Evolutionary conservation across 805 yeast genomes (phyloP).

Genomic region (Saturnispora bothae): DNA sequence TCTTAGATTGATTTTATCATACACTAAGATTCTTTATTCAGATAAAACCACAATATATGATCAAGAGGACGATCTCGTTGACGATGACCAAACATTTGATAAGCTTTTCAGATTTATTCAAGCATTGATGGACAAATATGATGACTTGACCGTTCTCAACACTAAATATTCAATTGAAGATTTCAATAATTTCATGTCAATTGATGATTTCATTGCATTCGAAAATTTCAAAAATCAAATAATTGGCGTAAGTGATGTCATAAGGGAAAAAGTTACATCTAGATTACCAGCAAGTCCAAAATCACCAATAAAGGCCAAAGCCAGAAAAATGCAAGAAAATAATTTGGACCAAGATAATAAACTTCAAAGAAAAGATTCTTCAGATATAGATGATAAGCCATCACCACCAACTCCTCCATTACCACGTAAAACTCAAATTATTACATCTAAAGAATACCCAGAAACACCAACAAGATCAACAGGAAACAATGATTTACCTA

Average conservation of each 20-base stretch:
- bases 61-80: slow-evolving; percentile 10
- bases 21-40: slow-evolving; percentile 24
- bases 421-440: slow-evolving; percentile 11
- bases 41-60: slow-evolving; percentile 10
- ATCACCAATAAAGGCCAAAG: slow-evolving; percentile 8
- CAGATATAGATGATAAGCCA: neutral
- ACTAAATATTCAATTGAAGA: slow-evolving; percentile 14
- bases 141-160: slow-evolving; percentile 13
- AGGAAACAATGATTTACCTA: neutral
- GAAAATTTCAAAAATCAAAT: slow-evolving; percentile 16
- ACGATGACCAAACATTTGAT: slow-evolving; percentile 23
- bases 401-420: neutral
- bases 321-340: neutral
- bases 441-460: neutral
- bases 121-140: slow-evolving; percentile 18
- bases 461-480: slow-evolving; percentile 2
- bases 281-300: slow-evolving; percentile 1
- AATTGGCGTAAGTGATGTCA: slow-evolving; percentile 7
- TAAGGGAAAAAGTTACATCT: slow-evolving; percentile 4
- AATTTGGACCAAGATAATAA: neutral
- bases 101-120: slow-evolving; percentile 23
- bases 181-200: slow-evolving; percentile 18
- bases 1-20: slow-evolving; percentile 24
- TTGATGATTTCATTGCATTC: slow-evolving; percentile 20
- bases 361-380: neutral